Percentiles rank a stretch among this genome's conserved stretches.
phyloP scores from a whole-genome alignment of 129 eudicot species.

The Cynara cardunculus region DNA sequence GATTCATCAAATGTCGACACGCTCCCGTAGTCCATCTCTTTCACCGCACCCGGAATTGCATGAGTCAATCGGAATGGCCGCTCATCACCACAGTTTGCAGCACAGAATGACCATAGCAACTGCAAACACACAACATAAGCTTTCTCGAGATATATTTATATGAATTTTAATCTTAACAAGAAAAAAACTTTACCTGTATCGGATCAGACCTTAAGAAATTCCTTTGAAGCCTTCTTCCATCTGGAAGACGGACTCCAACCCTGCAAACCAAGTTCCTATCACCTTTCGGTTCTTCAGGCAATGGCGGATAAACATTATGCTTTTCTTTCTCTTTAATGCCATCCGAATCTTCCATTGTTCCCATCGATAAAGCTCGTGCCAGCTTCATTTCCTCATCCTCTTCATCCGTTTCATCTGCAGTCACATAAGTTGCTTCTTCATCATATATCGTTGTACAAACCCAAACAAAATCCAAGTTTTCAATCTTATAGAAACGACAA shows the following conservation, averaged over 20 bases:
- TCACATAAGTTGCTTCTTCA: neutral
- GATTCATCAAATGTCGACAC: constrained; percentile 55
- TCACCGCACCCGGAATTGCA: constrained; percentile 57
- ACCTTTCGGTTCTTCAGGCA: constrained; percentile 80
- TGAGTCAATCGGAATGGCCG: constrained; percentile 49
- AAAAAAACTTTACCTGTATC: constrained; percentile 41
- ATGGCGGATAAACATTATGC: constrained; percentile 42
- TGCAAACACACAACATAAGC: constrained; percentile 20
- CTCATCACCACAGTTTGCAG: constrained; percentile 49
- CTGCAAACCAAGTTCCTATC: constrained; percentile 73
- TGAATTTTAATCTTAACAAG: neutral
- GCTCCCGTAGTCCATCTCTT: constrained; percentile 44
- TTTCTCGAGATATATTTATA: neutral
- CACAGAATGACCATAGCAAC: constrained; percentile 83
- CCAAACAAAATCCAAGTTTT: neutral
- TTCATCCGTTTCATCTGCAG: constrained; percentile 44
- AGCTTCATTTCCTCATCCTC: constrained; percentile 69
- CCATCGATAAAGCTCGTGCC: constrained; percentile 76
- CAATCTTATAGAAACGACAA: neutral
- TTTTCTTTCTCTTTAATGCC: constrained; percentile 32
- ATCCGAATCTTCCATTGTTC: constrained; percentile 33
- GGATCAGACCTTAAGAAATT: constrained; percentile 67
- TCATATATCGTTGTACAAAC: neutral
- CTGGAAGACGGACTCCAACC: constrained; percentile 81
- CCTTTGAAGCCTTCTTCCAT: constrained; percentile 83